Evolutionary conservation across 371 early-diverging fungal genomes (phyloP).

Genomic region (Batkoa obscura): DNA sequence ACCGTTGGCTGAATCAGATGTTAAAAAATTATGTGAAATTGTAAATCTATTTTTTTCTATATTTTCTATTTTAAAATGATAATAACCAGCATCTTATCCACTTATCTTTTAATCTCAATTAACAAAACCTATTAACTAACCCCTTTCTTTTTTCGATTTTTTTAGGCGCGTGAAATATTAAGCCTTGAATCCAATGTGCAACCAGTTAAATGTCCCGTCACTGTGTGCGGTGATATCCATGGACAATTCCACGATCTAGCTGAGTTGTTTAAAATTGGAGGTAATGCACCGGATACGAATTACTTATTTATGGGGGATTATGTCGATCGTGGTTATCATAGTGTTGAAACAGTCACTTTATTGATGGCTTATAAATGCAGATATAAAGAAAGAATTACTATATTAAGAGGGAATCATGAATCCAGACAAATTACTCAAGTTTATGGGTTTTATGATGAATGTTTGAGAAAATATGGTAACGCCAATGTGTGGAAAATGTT

Average conservation of each 20-base stretch:
- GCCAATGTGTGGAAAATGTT: slow-evolving; percentile 98
- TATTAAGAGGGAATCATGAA: slow-evolving; percentile 99
- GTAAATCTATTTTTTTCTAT: slow-evolving; percentile 19
- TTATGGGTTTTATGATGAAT: slow-evolving; percentile 99
- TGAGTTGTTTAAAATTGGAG: slow-evolving; percentile 96
- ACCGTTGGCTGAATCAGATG: slow-evolving; percentile 76
- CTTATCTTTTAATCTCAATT: no score
- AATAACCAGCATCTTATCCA: no score
- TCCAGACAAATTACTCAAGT: slow-evolving; percentile 98
- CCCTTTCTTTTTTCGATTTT: slow-evolving; percentile 4
- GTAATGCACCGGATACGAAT: slow-evolving; percentile 90
- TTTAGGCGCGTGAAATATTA: slow-evolving; percentile 73
- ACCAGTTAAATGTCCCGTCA: slow-evolving; percentile 86
- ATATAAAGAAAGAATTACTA: slow-evolving; percentile 82
- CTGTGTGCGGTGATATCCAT: slow-evolving; percentile 96
- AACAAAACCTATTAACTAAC: no score
- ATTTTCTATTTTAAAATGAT: background rate
- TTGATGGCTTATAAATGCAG: slow-evolving; percentile 88
- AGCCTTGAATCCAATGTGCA: slow-evolving; percentile 93
- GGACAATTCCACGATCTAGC: slow-evolving; percentile 98
- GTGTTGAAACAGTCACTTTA: slow-evolving; percentile 91
- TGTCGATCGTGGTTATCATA: slow-evolving; percentile 98
- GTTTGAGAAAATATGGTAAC: slow-evolving; percentile 94
- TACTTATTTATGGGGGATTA: slow-evolving; percentile 99
- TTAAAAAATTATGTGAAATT: slow-evolving; percentile 91